Base-by-base conservation (phyloP, 176 grass and related monocot genomes). In the Carex cristatella region DNA sequence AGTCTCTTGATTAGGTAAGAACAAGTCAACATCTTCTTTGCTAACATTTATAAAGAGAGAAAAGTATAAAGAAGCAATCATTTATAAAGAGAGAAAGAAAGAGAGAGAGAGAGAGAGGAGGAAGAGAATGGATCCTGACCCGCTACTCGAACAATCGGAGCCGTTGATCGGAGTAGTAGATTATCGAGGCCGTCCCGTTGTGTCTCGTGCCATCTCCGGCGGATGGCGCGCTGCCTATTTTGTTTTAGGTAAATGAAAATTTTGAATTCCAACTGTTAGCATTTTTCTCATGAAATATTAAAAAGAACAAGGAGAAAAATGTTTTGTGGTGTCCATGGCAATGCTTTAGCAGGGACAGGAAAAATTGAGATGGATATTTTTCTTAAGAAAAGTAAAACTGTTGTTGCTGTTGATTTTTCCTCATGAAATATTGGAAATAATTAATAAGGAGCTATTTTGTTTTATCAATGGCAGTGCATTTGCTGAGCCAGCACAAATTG, bases 211-310 rank as follows among this genome's bases (percentile, higher is more conserved):
- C 37, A 15, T n/a, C 37, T 88, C 89, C n/a, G 91, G 94, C 15
- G 83, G 83, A 33, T 94, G 93, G 90, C 49, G 72, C 0, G 85
- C 93, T 33, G 93, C 88, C 23, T 49, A 89, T 5, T 92, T 94
- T 84, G 74, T 94, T 11, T 84, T 90, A 37, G 90, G 92, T 94
- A 63, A 14, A 31, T n/a, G 9, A 6, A n/a, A 1, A 14, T 12
- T 14, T 9, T 10, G 3, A 4, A 48, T 65, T 79, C 12, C 28
- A 2, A 1, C 0, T 19, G 4, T 46, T 46, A 23, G 14, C 2
- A 85, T 62, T 65, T 78, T 10, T 40, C 38, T 40, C 38, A 40
- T 40, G 4, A 4, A 40, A 40, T 40, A 40, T 40, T 4, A 3
- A 40, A 40, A 4, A 40, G 38, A 40, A 40, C 0, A 5, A 40